A percentile compares a stretch with the other conserved stretches of the same genome.
Conservation (phyloP, 2,329 filamentous ascomycete genomes). For the Aspergillus sp. region DNA sequence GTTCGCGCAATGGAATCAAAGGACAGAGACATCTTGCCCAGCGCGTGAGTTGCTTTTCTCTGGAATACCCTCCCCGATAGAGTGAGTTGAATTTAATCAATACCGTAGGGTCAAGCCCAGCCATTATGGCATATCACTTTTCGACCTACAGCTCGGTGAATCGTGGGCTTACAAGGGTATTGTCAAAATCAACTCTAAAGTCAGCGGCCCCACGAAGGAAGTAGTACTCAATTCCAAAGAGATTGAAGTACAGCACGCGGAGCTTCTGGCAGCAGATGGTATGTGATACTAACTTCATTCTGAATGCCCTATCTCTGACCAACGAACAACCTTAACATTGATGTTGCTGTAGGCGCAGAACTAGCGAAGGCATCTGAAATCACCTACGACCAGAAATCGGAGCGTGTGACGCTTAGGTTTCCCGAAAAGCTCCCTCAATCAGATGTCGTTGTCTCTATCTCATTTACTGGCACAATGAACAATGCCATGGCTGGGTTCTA, state of each 20-base stretch:
- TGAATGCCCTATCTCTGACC: background rate
- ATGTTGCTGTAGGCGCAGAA: constrained; percentile 22
- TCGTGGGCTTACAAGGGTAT: constrained; percentile 82
- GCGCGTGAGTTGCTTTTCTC: constrained; percentile 38
- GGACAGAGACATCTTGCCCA: constrained; percentile 49
- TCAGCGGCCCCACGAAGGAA: constrained; percentile 70
- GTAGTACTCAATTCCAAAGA: constrained; percentile 84
- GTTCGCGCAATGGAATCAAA: constrained; percentile 42
- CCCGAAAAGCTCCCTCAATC: constrained; percentile 67
- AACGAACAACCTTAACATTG: background rate
- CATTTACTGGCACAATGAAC: constrained; percentile 81
- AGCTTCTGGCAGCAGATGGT: constrained; percentile 38
- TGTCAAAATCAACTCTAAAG: constrained; percentile 74
- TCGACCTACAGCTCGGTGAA: constrained; percentile 70
- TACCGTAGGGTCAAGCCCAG: constrained; percentile 68
- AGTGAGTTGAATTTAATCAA: constrained; percentile 6
- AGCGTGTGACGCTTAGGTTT: constrained; percentile 80
- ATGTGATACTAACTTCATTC: constrained; percentile 7
- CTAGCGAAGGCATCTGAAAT: constrained; percentile 61
- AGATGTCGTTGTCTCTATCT: constrained; percentile 68
- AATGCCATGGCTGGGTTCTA: constrained; percentile 93
- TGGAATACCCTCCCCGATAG: background rate
- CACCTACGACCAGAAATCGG: constrained; percentile 77
- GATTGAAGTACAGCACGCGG: constrained; percentile 69
- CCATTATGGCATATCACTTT: constrained; percentile 83